A percentile compares a stretch with the other conserved stretches of the same genome.
phyloP scores from a whole-genome alignment of 495 filamentous ascomycete genomes.

The Aspergillus cristatus region DNA sequence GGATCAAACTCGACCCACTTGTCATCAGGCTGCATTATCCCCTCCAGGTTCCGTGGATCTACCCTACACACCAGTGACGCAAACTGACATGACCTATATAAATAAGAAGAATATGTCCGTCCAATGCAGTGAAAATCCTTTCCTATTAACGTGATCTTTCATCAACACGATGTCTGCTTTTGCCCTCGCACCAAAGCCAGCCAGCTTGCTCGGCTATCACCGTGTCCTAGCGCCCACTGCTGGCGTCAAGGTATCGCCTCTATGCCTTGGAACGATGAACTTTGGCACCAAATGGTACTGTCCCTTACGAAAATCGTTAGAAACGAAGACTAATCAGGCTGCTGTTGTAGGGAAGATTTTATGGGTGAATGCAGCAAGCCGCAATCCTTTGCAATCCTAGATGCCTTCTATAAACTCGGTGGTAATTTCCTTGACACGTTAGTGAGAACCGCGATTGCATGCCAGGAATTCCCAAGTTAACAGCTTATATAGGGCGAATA shows the following conservation, averaged over 20 bases:
- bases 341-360: slow-evolving; percentile 12
- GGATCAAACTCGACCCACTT: no score
- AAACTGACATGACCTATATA: no score
- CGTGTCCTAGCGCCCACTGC: slow-evolving; percentile 47
- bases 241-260: slow-evolving; percentile 45
- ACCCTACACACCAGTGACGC: no score
- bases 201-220: slow-evolving; percentile 40
- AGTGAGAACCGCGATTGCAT: neutral
- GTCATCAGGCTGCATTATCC: no score
- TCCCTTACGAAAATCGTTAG: no score
- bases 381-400: slow-evolving; percentile 30
- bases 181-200: slow-evolving; percentile 27
- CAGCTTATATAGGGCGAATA: slow-evolving; percentile 14
- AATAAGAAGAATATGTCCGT: no score
- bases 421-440: slow-evolving; percentile 38
- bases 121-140: no score
- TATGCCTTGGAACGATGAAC: slow-evolving; percentile 48
- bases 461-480: no score
- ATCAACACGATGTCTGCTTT: neutral
- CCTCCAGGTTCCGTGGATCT: no score
- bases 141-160: no score
- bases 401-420: slow-evolving; percentile 29
- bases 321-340: no score
- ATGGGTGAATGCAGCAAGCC: slow-evolving; percentile 33
- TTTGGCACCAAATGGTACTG: slow-evolving; percentile 40